Conservation (phyloP, 2,329 filamentous ascomycete genomes). For the Diaporthe longicolla region DNA sequence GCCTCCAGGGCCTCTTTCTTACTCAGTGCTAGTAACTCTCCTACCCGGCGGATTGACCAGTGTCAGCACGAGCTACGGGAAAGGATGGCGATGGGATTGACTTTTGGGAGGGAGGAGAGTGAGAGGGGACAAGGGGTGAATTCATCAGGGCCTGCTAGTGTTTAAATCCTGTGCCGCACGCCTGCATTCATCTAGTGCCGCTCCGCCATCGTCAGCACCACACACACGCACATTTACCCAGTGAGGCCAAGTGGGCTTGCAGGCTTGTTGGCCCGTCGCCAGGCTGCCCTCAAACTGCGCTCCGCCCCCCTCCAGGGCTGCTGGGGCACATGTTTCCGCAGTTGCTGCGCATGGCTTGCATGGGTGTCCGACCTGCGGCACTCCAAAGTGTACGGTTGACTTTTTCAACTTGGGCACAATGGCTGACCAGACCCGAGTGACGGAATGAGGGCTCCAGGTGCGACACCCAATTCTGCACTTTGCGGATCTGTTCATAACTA, state of each 20-base stretch:
- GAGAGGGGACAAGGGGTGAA: neutral
- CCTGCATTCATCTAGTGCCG: slow-evolving; percentile 17
- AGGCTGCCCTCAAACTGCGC: slow-evolving; percentile 29
- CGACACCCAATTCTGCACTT: slow-evolving; percentile 23
- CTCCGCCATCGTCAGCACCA: slow-evolving; percentile 29
- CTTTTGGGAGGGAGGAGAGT: neutral
- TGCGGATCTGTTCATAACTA: neutral
- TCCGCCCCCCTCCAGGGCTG: slow-evolving; percentile 7
- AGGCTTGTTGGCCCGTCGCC: slow-evolving; percentile 17
- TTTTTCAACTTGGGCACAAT: slow-evolving; percentile 32
- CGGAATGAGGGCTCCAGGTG: slow-evolving; percentile 37
- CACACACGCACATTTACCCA: neutral
- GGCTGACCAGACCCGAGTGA: neutral
- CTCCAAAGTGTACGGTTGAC: neutral
- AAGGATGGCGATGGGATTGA: no score
- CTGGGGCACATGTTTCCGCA: neutral
- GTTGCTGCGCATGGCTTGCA: slow-evolving; percentile 11
- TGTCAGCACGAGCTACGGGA: neutral
- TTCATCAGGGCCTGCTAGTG: neutral
- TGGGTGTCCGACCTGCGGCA: neutral
- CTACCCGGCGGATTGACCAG: neutral
- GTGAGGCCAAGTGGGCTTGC: slow-evolving; percentile 22
- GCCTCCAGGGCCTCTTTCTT: neutral
- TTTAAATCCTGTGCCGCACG: slow-evolving; percentile 14
- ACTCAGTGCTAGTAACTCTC: neutral